A percentile compares a stretch with the other conserved stretches of the same genome.
Conservation (phyloP, 208 protist species). For the Trypanosomatidae sp. region DNA sequence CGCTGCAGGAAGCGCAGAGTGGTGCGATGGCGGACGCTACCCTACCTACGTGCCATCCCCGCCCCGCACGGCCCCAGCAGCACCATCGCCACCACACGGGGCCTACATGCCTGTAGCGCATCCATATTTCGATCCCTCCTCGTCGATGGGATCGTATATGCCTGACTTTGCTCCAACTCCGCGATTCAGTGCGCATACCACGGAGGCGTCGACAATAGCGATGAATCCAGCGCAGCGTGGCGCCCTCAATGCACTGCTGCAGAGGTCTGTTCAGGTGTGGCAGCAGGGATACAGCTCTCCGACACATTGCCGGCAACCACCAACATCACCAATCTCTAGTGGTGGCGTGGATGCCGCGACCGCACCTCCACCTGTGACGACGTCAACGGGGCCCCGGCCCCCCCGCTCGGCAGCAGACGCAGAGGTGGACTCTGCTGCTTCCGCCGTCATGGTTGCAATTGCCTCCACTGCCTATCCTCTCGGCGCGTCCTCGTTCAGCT, state of each 20-base stretch:
- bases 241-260: constrained; percentile 1
- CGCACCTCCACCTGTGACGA: neutral
- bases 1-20: neutral
- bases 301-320: neutral
- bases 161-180: neutral
- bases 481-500: neutral
- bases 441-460: neutral
- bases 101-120: constrained; percentile 2
- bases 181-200: neutral
- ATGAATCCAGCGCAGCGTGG: neutral
- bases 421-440: neutral
- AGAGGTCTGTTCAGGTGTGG: constrained; percentile 4
- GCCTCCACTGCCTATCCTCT: neutral
- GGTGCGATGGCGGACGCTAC: neutral
- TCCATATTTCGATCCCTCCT: constrained; percentile 9
- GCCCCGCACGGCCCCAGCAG: neutral
- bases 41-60: neutral
- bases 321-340: neutral
- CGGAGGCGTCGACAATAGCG: neutral
- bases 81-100: neutral
- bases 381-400: neutral
- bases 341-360: neutral
- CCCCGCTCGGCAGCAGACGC: neutral
- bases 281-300: neutral
- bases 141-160: neutral